Percentiles rank a stretch among this genome's conserved stretches.
Conservation (phyloP, 179 eudicot genomes). For the Sideroxylon spinosum region DNA sequence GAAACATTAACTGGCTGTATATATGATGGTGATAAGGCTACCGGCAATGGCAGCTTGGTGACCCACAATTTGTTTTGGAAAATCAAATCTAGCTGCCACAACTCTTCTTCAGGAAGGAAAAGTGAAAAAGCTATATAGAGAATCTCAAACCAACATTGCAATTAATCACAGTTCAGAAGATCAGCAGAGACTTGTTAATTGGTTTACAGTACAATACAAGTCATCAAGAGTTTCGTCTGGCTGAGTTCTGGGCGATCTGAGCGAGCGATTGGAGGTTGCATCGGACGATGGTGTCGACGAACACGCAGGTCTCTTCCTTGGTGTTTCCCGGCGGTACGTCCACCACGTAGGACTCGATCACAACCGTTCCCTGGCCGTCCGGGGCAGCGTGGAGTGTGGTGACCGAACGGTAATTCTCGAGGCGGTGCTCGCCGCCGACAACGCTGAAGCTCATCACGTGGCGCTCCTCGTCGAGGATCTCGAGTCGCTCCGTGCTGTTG, state of each 20-base stretch:
- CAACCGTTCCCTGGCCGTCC: conserved; percentile 26
- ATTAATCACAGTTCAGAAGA: background rate
- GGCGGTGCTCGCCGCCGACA: conserved; percentile 49
- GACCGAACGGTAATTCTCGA: conserved; percentile 40
- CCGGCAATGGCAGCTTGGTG: too few species aligned
- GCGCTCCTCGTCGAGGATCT: conserved; percentile 48
- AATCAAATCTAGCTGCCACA: too few species aligned
- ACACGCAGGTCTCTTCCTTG: conserved; percentile 41
- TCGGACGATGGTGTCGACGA: conserved; percentile 46
- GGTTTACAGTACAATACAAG: too few species aligned
- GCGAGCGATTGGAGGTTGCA: conserved; percentile 48
- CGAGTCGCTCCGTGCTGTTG: conserved; percentile 42
- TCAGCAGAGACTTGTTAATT: too few species aligned
- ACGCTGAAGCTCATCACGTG: conserved; percentile 52
- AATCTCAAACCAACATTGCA: background rate
- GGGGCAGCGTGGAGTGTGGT: conserved; percentile 36
- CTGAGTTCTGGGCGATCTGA: conserved; percentile 40
- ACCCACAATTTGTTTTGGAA: too few species aligned
- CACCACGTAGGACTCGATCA: conserved; percentile 45
- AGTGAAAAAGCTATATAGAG: too few species aligned
- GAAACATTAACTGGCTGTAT: too few species aligned
- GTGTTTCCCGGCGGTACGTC: conserved; percentile 45
- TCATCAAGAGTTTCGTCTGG: background rate
- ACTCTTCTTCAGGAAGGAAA: too few species aligned
- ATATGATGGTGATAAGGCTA: too few species aligned